Percentiles rank a stretch among this genome's conserved stretches.
Evolutionary conservation across 1,284 basidiomycete species (phyloP).

Genomic region (Veloporphyrellus conicus): DNA sequence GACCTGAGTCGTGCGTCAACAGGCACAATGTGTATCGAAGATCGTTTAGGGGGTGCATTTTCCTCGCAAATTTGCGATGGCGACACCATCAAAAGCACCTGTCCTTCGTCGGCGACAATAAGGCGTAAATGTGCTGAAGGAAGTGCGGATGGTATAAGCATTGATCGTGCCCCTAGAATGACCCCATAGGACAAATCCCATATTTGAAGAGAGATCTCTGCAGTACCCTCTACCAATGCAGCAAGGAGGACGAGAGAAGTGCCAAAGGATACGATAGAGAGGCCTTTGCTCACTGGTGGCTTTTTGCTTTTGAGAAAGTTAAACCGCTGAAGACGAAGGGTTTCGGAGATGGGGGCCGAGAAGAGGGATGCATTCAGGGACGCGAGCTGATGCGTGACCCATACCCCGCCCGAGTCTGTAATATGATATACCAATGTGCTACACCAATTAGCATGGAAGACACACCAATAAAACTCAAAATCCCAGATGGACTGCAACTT

Average conservation of each 20-base stretch:
- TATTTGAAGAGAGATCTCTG: slow-evolving; percentile 54
- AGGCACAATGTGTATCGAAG: slow-evolving; percentile 57
- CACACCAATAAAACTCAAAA: slow-evolving; percentile 32
- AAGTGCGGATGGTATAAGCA: slow-evolving; percentile 52
- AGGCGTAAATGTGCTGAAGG: slow-evolving; percentile 30
- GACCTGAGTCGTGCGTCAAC: slow-evolving; percentile 48
- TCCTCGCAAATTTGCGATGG: slow-evolving; percentile 28
- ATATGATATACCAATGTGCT: slow-evolving; percentile 4
- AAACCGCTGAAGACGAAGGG: slow-evolving; percentile 39
- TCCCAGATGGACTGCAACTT: slow-evolving; percentile 27
- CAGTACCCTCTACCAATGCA: slow-evolving; percentile 38
- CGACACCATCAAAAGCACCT: slow-evolving; percentile 55
- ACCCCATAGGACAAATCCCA: slow-evolving; percentile 74
- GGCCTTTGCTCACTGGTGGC: slow-evolving; percentile 22
- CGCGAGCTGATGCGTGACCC: slow-evolving; percentile 41
- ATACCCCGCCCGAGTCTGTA: slow-evolving; percentile 25
- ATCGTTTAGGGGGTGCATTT: slow-evolving; percentile 33
- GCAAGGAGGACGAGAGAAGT: slow-evolving; percentile 65
- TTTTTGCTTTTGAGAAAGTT: slow-evolving; percentile 18
- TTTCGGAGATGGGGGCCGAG: slow-evolving; percentile 33
- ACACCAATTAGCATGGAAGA: not conserved
- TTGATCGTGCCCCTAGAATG: slow-evolving; percentile 51
- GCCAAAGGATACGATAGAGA: slow-evolving; percentile 51
- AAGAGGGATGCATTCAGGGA: slow-evolving; percentile 27
- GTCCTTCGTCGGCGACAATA: slow-evolving; percentile 39